Evolutionary conservation across 345 rosid species (phyloP).

Genomic region (Nasturtium officinale): DNA sequence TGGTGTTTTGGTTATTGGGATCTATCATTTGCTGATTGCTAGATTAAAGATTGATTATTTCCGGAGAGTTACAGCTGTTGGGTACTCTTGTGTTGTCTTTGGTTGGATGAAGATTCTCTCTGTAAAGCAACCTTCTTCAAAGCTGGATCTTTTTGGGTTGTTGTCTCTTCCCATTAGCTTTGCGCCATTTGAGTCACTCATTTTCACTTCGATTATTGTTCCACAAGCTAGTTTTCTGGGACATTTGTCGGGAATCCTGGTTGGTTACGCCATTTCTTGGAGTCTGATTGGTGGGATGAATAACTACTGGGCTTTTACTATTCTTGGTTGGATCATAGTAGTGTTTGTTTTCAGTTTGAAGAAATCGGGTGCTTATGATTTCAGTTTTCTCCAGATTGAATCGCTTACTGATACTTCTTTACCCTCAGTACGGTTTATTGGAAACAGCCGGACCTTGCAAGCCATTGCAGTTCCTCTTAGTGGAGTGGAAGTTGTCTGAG

Average conservation of each 20-base stretch:
- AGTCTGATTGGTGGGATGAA: conserved; percentile 94
- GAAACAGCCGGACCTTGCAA: conserved; percentile 79
- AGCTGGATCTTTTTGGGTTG: conserved; percentile 86
- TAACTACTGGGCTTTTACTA: conserved; percentile 88
- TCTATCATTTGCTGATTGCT: conserved; percentile 75
- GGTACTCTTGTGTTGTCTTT: conserved; percentile 97
- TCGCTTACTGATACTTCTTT: conserved; percentile 81
- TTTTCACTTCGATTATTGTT: conserved; percentile 93
- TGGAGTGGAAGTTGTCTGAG: conserved; percentile 67
- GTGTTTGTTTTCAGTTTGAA: conserved; percentile 83
- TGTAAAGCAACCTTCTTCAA: conserved; percentile 89
- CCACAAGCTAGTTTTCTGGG: conserved; percentile 99
- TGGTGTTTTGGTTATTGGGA: conserved; percentile 72
- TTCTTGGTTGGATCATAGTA: conserved; percentile 81
- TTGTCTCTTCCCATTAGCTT: conserved; percentile 95
- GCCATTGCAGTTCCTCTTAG: conserved; percentile 66
- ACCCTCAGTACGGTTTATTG: conserved; percentile 80
- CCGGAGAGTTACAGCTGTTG: conserved; percentile 91
- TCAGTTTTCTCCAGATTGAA: conserved; percentile 81
- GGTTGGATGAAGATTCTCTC: conserved; percentile 99
- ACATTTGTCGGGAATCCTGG: conserved; percentile 86
- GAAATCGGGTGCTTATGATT: conserved; percentile 83
- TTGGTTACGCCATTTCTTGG: conserved; percentile 96
- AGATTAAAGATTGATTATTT: conserved; percentile 85
- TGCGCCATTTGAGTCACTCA: conserved; percentile 92